Evolutionary conservation across 768 basidiomycete genomes (phyloP).

Genomic region (Tricholoma sp.): DNA sequence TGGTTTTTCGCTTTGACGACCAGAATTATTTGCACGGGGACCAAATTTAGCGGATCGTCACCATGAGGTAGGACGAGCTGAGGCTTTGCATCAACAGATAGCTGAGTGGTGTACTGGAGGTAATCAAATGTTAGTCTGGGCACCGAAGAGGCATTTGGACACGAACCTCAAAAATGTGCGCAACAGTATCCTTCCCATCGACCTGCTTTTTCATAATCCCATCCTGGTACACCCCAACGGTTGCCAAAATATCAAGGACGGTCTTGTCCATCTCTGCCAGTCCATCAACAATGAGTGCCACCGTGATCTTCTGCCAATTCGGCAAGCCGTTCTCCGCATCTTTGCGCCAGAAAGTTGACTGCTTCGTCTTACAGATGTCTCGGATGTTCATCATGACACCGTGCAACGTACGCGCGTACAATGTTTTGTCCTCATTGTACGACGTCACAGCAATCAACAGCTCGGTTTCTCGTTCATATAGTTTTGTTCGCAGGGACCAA

Average conservation of each 20-base stretch:
- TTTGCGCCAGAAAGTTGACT: constrained; percentile 85
- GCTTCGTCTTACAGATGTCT: constrained; percentile 94
- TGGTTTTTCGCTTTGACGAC: constrained; percentile 93
- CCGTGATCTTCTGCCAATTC: constrained; percentile 88
- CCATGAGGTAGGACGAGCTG: constrained; percentile 87
- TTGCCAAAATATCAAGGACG: constrained; percentile 82
- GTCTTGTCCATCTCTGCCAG: constrained; percentile 94
- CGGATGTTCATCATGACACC: constrained; percentile 97
- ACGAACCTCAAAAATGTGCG: constrained; percentile 89
- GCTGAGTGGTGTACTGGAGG: constrained; percentile 86
- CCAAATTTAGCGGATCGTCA: constrained; percentile 87
- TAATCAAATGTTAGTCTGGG: background rate
- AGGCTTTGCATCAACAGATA: constrained; percentile 88
- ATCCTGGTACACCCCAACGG: constrained; percentile 90
- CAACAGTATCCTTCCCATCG: constrained; percentile 84
- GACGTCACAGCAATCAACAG: constrained; percentile 91
- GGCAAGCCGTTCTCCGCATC: constrained; percentile 79
- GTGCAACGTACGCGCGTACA: constrained; percentile 87
- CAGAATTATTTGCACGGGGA: constrained; percentile 89
- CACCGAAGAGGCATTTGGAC: background rate
- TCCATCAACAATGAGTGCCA: constrained; percentile 88
- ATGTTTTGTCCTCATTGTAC: constrained; percentile 88
- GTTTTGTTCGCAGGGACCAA: constrained; percentile 80
- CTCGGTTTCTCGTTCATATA: constrained; percentile 88
- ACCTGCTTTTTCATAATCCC: constrained; percentile 93